Conservation (phyloP, 2,329 filamentous ascomycete genomes). For the Ceratocystis papillata region DNA sequence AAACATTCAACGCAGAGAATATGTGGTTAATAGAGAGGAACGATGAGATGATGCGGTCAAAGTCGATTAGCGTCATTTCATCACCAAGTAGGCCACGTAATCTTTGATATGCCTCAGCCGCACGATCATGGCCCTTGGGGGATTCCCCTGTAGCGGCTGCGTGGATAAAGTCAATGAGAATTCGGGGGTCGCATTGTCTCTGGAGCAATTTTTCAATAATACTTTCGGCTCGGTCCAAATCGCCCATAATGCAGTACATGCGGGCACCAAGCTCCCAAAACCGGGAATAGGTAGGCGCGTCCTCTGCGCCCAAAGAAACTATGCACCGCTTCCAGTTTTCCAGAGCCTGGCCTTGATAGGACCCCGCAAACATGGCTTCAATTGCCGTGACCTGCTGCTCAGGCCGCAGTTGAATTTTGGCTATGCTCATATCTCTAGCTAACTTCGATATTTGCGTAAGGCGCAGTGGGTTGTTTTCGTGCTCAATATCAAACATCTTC, state of each 20-base stretch:
- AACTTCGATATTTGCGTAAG: conserved; percentile 52
- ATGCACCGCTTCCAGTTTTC: conserved; percentile 53
- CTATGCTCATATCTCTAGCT: conserved; percentile 53
- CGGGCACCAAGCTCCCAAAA: conserved; percentile 57
- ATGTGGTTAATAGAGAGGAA: conserved; percentile 57
- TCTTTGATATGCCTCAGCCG: conserved; percentile 57
- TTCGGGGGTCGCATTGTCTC: conserved; percentile 41
- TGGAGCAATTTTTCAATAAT: conserved; percentile 46
- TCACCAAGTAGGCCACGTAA: conserved; percentile 51
- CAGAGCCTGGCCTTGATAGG: conserved; percentile 48
- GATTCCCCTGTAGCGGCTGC: conserved; percentile 40
- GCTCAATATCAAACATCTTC: conserved; percentile 46
- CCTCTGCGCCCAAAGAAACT: conserved; percentile 38
- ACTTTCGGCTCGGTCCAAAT: conserved; percentile 48
- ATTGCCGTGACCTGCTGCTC: conserved; percentile 56
- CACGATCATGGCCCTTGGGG: conserved; percentile 37
- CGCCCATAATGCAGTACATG: conserved; percentile 49
- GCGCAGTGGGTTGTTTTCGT: conserved; percentile 42
- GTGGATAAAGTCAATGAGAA: conserved; percentile 58
- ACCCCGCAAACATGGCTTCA: conserved; percentile 55
- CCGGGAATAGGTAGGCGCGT: conserved; percentile 38
- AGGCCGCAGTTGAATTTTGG: conserved; percentile 44
- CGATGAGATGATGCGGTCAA: conserved; percentile 60
- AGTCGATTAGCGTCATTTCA: conserved; percentile 59
- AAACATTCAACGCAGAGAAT: conserved; percentile 60